Conservation (phyloP, 169 alveolate genomes). For the Eimeria zaria region DNA sequence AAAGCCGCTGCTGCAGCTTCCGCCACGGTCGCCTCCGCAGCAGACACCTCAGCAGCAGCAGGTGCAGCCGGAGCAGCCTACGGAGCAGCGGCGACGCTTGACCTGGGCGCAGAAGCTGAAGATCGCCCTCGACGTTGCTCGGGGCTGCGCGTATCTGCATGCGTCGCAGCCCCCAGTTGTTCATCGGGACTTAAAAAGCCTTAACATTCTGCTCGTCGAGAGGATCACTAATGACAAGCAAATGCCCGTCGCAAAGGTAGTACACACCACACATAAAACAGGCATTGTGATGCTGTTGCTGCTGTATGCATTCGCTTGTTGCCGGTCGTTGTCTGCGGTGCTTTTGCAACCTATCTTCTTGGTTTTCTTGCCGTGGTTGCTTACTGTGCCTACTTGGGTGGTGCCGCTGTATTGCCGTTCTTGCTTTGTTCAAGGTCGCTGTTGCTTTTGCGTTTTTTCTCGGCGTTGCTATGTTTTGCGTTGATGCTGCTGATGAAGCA, state of each 20-base stretch:
- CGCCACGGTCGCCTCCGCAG: constrained; percentile 70
- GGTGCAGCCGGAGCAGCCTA: constrained; percentile 25
- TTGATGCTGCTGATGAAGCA: neutral
- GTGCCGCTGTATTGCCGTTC: neutral
- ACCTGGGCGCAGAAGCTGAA: constrained; percentile 91
- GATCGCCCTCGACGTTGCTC: constrained; percentile 93
- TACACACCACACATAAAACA: neutral
- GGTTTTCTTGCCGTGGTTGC: neutral
- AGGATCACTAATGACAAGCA: constrained; percentile 83
- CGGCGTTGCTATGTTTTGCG: neutral
- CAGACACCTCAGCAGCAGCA: neutral
- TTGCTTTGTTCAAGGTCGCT: neutral
- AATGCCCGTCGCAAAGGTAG: constrained; percentile 83
- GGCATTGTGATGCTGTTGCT: neutral
- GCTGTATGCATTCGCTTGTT: neutral
- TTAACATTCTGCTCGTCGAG: constrained; percentile 90
- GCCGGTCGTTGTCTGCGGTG: neutral
- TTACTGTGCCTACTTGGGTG: neutral
- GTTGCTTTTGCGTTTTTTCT: neutral
- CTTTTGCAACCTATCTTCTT: neutral
- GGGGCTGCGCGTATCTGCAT: constrained; percentile 95
- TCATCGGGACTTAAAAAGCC: constrained; percentile 96
- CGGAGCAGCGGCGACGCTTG: constrained; percentile 90
- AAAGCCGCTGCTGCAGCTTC: neutral
- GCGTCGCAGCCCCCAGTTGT: constrained; percentile 92